Evolutionary conservation across 176 grass and related monocot species (phyloP).

Genomic region (Triticum urartu): DNA sequence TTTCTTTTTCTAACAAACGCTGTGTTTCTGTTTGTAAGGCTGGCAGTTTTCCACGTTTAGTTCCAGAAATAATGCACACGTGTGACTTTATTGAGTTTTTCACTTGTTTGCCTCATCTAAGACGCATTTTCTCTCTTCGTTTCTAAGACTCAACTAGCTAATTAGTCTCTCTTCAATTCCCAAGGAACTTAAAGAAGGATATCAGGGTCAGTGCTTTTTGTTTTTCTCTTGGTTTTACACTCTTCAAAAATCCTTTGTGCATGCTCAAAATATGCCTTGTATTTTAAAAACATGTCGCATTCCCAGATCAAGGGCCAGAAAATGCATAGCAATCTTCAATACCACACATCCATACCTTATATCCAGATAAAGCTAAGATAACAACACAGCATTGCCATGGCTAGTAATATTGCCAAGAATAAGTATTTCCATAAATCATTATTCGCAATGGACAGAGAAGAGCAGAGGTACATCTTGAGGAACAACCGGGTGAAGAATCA

Average conservation of each 20-base stretch:
- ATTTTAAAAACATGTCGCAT: background rate
- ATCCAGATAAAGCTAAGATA: background rate
- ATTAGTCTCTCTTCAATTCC: background rate
- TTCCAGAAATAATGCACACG: background rate
- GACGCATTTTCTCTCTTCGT: background rate
- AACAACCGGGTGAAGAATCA: slow-evolving; percentile 3
- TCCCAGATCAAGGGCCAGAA: slow-evolving; percentile 10
- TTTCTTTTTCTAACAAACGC: background rate
- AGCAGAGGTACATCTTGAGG: background rate
- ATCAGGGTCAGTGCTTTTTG: background rate
- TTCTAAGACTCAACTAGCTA: background rate
- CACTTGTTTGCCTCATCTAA: background rate
- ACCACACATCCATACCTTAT: background rate
- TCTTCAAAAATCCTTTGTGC: background rate
- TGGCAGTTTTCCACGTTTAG: background rate
- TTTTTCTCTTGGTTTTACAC: background rate
- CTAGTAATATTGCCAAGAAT: background rate
- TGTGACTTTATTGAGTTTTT: background rate
- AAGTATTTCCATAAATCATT: background rate
- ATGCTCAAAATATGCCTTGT: background rate
- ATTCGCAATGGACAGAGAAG: background rate
- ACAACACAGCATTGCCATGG: background rate
- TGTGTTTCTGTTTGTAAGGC: background rate
- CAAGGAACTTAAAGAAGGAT: background rate
- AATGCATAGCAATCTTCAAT: background rate